Base-by-base conservation (phyloP, 192 early-diverging fungal species). In the Podila clonocystis region DNA sequence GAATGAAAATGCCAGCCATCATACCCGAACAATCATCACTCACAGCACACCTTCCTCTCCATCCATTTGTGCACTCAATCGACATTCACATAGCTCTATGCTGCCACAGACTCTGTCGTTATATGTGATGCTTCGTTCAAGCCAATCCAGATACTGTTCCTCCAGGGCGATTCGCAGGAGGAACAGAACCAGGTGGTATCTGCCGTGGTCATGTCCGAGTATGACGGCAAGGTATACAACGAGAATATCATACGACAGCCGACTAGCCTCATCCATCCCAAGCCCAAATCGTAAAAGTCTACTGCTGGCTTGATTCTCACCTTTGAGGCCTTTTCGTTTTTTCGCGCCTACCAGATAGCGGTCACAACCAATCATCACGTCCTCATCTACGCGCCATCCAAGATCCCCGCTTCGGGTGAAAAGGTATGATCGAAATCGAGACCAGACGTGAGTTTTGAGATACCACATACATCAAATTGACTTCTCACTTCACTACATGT, bases 51-150 rank as follows among this genome's bases (percentile, higher is more conserved):
- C 52, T 22, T 22, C 52, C 22, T 22, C 52, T 55, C 4, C 52
- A 55, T 26, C 22, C 20, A n/a, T 55, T 26, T 55, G 7, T 13
- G n/a, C 26, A 62, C 36, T 45, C 41, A 17, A 45, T 45, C 41
- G 41, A 45, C 28, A 20, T 31, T 36, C 5, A 9, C 0, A 50
- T 68, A 90, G 89, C 65, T 85, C 26, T 90, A 88, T 77, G 87
- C 84, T 12, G 85, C 86, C 8, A 84, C 83, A 48, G 75, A 84
- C 48, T 86, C 84, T 11, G 74, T 88, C 22, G 86, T 85, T 4
- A 82, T 90, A 59, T 85, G 87, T 70, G 82, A 82, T 64, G 82
- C 78, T 13, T 70, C 68, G 62, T 84, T 84, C 66, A 82, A 82
- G 36, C 82, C 83, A 50, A 68, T 87, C 19, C 86, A 87, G 65